Evolutionary conservation across 345 rosid species (phyloP), one percentile per base, ranked within the genome.

Genomic region (Jatropha curcas): DNA sequence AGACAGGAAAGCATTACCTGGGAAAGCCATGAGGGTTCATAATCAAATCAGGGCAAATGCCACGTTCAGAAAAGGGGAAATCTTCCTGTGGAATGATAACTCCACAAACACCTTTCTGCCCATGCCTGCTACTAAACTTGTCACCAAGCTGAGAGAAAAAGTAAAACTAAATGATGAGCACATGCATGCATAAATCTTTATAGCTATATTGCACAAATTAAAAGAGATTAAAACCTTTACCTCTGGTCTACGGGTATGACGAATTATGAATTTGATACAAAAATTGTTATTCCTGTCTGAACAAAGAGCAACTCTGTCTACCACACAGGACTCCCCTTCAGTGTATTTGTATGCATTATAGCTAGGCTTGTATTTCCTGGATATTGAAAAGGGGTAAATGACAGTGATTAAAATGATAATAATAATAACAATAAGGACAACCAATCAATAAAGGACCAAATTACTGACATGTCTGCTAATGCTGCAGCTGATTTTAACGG

Each of bases 21-120:
- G 98, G 98, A 81, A 94, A 94, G 34, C 98, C 98, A 87, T 94
- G 98, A 72, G 98, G 98, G 68, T 94, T 94, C 98, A 94, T 94
- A 71, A 92, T 94, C 68, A 94, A 82, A 84, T 94, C 98, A 68
- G 98, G 94, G 80, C 98, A 94, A 74, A 94, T 87, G 60, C 98
- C 98, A 78, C 91, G 97, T 73, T 92, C 98, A 64, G 97, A 92
- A 84, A 92, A 92, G 50, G 98, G 98, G 79, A 92, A 90, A 78
- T 90, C 98, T 88, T 94, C 98, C 77, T 94, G 98, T 73, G 86
- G 93, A 80, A 94, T 68, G 35, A 94, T 92, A 72, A 90, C 90
- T 69, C 98, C 98, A 82, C 98, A 92, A 1, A 94, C 98, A 87
- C 98, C 97, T 84, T 94, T 94, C 80, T 94, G 97, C 65, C 98